Evolutionary conservation across 495 filamentous ascomycete genomes (phyloP), one percentile per base, ranked within the genome.

Genomic region (Xylaria telfairii): DNA sequence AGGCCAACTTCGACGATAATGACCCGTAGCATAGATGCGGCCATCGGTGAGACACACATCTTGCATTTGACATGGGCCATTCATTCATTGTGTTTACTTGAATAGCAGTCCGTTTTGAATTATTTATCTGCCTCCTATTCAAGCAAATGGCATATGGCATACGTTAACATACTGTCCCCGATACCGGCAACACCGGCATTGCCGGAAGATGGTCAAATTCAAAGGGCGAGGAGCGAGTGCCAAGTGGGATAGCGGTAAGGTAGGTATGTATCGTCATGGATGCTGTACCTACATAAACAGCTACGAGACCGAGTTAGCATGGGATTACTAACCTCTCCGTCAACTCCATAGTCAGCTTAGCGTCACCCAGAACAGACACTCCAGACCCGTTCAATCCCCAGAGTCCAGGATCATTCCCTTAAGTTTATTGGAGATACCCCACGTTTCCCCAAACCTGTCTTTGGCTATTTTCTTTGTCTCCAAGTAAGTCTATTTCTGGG

Each of bases 381-480:
- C 51, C 12, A 6, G 30, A 30, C 53, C 56, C 9, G 56, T 59
- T 24, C n/a, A 12, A 53, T n/a, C 64, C 64, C 62, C 62, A 65
- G 34, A 26, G 6, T 66, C 17, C 47, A 51, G 37, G 64, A 19
- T 41, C 9, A 53, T 37, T 30, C 34, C 64, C 12, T 49, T 30
- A 7, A 41, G 4, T 41, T 28, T 26, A 28, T 54, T 56, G 65
- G 65, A 59, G 65, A 67, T 67, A 67, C 67, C 54, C 67, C 67
- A 61, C 56, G 28, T 42, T 69, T 69, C 54, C 56, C 67, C 56
- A 62, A 60, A n/a, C 3, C 62, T 39, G 53, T 60, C 13, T 49
- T 68, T 24, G 49, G 39, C 66, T 69, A 61, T 49, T 61, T 51
- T 61, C 47, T 41, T 30, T 13, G n/a, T 46, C 39, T 68, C 65